phyloP scores from a whole-genome alignment of 305 asterid genomes.

The Fraxinus platypoda region DNA sequence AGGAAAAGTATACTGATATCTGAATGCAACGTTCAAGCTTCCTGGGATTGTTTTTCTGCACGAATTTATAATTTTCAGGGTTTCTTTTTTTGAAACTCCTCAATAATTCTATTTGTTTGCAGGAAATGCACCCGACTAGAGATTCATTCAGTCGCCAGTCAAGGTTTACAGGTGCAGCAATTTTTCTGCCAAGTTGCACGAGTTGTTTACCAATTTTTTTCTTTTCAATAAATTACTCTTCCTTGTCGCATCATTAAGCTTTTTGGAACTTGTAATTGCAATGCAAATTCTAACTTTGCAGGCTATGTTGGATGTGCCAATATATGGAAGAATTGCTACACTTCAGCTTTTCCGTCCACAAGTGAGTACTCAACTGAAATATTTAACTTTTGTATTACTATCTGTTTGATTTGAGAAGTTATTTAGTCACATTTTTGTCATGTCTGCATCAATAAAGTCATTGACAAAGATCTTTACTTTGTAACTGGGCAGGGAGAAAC shows the following conservation, averaged over 20 bases:
- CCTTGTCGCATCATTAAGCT: constrained; percentile 7
- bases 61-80: not conserved
- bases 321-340: constrained; percentile 98
- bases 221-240: not conserved
- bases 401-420: not conserved
- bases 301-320: constrained; percentile 97
- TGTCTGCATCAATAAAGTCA: not conserved
- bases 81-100: constrained; percentile 12
- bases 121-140: constrained; percentile 96
- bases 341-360: constrained; percentile 98
- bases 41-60: not conserved
- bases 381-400: not conserved
- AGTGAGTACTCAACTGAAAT: constrained; percentile 50
- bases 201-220: constrained; percentile 2
- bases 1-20: not conserved
- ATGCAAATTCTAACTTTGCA: constrained; percentile 36
- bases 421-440: not conserved
- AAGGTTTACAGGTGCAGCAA: constrained; percentile 77
- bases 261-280: constrained; percentile 15
- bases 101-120: constrained; percentile 27
- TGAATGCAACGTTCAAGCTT: not conserved
- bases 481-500: constrained; percentile 71
- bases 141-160: constrained; percentile 82
- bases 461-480: not conserved
- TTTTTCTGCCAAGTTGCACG: constrained; percentile 9